Evolutionary conservation across 1,284 basidiomycete species (phyloP), one percentile per base, ranked within the genome.

Genomic region (Ganoderma lucidum): DNA sequence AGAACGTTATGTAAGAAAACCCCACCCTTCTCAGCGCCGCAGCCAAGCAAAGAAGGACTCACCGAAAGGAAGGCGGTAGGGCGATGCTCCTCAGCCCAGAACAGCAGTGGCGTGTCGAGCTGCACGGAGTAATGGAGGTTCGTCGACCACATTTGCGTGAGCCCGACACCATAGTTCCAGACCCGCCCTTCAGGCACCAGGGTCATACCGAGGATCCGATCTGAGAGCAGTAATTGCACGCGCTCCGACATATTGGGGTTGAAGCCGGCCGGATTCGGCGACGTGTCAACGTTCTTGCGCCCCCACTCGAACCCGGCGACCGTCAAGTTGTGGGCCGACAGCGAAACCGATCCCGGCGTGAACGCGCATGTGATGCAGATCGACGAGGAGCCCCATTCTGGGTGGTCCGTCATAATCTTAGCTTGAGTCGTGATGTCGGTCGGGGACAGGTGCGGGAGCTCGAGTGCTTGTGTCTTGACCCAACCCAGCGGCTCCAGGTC

Each of bases 301-400:
- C 97, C 97, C 97, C 97, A 99, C 80, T 99, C 98, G 80, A 99
- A 99, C 19, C 98, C 98, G 64, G 92, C 87, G 3, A 97, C 92
- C 10, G 93, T 93, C 64, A 99, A 83, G 48, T 91, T 94, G 83
- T 99, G 96, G 0, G 97, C 94, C 55, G 96, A 96, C 53, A 99
- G 84, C 37, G 96, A 98, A 45, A 99, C 95, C 2, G 96, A 98
- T 70, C 98, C 98, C 3, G 98, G 98, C 2, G 98, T 99, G 84
- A 99, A 99, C 37, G 98, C 96, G 53, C 93, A 92, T 0, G 96
- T 95, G 75, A 99, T 84, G 80, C 97, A 98, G 76, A 99, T 96
- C 6, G 95, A 95, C 62, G 93, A 94, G 9, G 97, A 96, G 72
- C 95, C 94, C 91, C 96, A 96, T 81, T 98, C 95, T 30, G 95